A percentile compares a stretch with the other conserved stretches of the same genome.
Conservation (phyloP, 768 basidiomycete species). For the Lactarius hengduanensis region DNA sequence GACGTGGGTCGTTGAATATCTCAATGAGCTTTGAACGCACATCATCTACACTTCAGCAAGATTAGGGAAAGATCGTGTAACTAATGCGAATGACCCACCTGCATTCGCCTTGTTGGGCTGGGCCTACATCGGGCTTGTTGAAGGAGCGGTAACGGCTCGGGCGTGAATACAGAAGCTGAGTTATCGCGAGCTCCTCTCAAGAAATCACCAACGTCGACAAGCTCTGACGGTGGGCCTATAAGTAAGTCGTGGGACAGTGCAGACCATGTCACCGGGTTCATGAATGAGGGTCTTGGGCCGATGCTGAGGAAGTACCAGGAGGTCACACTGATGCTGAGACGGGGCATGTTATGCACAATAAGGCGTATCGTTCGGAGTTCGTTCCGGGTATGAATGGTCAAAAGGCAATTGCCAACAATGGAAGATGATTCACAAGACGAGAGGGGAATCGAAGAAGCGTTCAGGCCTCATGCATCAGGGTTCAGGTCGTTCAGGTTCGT, state of each 20-base stretch:
- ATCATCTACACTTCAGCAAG: conserved; percentile 48
- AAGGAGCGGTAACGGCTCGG: not conserved
- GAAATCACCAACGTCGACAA: conserved; percentile 34
- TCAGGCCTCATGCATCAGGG: too few relatives aligned
- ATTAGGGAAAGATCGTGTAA: conserved; percentile 10
- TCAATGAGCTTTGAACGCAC: conserved; percentile 45
- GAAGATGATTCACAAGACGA: too few relatives aligned
- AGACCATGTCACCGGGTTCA: conserved; percentile 12
- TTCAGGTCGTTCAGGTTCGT: too few relatives aligned
- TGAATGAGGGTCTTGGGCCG: not conserved
- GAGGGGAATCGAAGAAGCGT: too few relatives aligned
- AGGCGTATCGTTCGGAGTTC: too few relatives aligned
- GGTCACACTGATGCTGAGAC: conserved; percentile 15
- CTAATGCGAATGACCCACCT: conserved; percentile 31
- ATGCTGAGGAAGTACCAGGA: not conserved
- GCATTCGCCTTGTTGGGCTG: conserved; percentile 38
- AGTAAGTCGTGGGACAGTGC: conserved; percentile 27
- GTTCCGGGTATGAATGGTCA: too few relatives aligned
- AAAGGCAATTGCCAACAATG: too few relatives aligned
- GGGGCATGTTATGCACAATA: too few relatives aligned
- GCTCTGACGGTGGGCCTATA: conserved; percentile 34
- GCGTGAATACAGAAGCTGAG: not conserved
- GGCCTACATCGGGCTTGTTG: conserved; percentile 10
- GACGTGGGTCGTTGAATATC: conserved; percentile 52
- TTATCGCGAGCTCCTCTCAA: conserved; percentile 25